phyloP scores from a whole-genome alignment of 345 rosid species.

The Geranium rotundifolium region DNA sequence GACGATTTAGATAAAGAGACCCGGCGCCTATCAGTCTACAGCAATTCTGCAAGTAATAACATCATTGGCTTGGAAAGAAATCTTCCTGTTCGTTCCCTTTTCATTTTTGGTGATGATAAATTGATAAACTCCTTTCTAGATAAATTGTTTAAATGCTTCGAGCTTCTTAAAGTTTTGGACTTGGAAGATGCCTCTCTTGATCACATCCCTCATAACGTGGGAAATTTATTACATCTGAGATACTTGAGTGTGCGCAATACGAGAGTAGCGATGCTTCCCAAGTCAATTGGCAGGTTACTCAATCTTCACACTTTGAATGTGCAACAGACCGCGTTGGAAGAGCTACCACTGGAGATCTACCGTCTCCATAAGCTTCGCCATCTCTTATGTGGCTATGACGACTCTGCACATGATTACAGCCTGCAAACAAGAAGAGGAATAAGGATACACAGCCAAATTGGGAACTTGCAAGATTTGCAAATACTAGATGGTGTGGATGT shows the following conservation, averaged over 20 bases:
- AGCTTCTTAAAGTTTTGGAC: conserved; percentile 3
- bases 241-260: conserved; percentile 7
- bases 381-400: not conserved
- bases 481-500: not conserved
- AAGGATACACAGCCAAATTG: not conserved
- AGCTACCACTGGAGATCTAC: conserved; percentile 4
- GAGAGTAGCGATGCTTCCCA: conserved; percentile 1
- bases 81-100: not conserved
- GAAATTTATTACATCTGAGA: conserved; percentile 5
- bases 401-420: not conserved
- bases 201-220: conserved; percentile 3
- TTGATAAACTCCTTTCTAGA: not conserved
- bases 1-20: not conserved
- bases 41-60: no score
- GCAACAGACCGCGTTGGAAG: not conserved
- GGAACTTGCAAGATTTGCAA: conserved; percentile 2
- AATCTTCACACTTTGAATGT: conserved; percentile 11
- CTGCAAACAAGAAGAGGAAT: not conserved
- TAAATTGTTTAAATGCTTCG: not conserved
- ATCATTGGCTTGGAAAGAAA: not conserved
- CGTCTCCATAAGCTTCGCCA: not conserved
- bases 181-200: conserved; percentile 4
- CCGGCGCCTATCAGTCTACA: conserved; percentile 8
- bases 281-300: conserved; percentile 7
- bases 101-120: not conserved